Conservation (phyloP, 2,329 filamentous ascomycete genomes). For the Pezicula rhizophila region DNA sequence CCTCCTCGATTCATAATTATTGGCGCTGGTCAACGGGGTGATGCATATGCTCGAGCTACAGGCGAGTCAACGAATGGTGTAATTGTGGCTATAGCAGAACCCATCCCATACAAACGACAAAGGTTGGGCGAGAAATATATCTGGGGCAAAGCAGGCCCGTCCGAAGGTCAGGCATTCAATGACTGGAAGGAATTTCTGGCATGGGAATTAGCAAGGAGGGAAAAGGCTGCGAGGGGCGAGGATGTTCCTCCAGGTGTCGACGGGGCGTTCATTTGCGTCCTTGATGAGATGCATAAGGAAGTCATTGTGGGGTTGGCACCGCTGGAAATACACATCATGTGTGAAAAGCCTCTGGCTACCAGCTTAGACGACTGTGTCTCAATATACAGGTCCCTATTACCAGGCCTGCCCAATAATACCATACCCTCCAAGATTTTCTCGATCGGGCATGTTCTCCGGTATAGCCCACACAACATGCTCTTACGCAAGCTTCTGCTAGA, state of each 20-base stretch:
- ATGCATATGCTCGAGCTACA: constrained; percentile 66
- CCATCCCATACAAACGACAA: constrained; percentile 68
- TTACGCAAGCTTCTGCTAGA: constrained; percentile 72
- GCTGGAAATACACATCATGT: constrained; percentile 76
- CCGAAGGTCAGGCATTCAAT: constrained; percentile 61
- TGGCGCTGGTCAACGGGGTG: constrained; percentile 75
- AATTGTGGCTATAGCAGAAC: constrained; percentile 76
- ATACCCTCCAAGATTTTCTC: constrained; percentile 59
- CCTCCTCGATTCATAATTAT: constrained; percentile 70
- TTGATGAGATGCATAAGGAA: constrained; percentile 83
- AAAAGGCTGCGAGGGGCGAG: constrained; percentile 43
- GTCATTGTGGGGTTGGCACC: constrained; percentile 70
- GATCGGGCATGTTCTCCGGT: constrained; percentile 88
- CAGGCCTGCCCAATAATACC: constrained; percentile 26
- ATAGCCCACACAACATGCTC: constrained; percentile 86
- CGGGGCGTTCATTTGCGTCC: constrained; percentile 64
- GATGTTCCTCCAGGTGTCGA: constrained; percentile 37
- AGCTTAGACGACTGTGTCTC: constrained; percentile 70
- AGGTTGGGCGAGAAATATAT: constrained; percentile 67
- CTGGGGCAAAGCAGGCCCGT: constrained; percentile 50
- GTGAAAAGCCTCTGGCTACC: constrained; percentile 89
- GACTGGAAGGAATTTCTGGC: constrained; percentile 71
- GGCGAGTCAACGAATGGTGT: constrained; percentile 57
- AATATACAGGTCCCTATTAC: constrained; percentile 57
- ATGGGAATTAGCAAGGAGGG: constrained; percentile 62